Conservation (phyloP, 495 filamentous ascomycete species). For the Neurospora intermedia region DNA sequence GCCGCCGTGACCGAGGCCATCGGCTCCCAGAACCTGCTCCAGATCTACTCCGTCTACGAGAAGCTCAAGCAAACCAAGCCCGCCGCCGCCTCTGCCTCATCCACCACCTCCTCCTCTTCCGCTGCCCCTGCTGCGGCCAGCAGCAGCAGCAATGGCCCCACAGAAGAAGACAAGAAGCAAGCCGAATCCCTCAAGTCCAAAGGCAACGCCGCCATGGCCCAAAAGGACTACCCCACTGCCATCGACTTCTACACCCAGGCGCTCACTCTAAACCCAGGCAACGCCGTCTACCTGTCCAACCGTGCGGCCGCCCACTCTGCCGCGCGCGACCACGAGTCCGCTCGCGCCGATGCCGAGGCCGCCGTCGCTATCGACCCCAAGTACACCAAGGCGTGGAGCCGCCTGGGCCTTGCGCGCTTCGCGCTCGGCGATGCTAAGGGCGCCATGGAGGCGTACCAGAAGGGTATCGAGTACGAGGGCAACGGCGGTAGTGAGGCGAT, state of each 20-base stretch:
- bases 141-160: constrained; percentile 18
- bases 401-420: constrained; percentile 81
- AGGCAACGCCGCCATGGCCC: constrained; percentile 87
- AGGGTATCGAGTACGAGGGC: constrained; percentile 89
- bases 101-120: constrained; percentile 13
- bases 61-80: constrained; percentile 54
- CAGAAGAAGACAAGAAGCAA: constrained; percentile 47
- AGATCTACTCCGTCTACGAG: constrained; percentile 93
- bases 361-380: constrained; percentile 76
- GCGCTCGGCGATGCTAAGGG: constrained; percentile 83
- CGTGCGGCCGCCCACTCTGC: constrained; percentile 86
- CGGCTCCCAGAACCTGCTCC: constrained; percentile 71
- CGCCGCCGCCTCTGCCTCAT: constrained; percentile 11
- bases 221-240: constrained; percentile 73
- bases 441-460: constrained; percentile 86
- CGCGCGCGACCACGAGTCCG: constrained; percentile 66
- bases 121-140: constrained; percentile 2
- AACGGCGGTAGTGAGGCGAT: constrained; percentile 79
- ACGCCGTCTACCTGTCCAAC: constrained; percentile 96
- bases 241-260: constrained; percentile 82
- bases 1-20: constrained; percentile 65
- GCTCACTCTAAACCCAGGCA: constrained; percentile 64
- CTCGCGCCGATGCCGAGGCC: constrained; percentile 76
- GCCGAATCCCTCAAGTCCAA: constrained; percentile 83
- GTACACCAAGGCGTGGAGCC: constrained; percentile 93